A percentile compares a stretch with the other conserved stretches of the same genome.
phyloP scores from a whole-genome alignment of 371 early-diverging fungal species.

The Polyrhizophydium stewartii region DNA sequence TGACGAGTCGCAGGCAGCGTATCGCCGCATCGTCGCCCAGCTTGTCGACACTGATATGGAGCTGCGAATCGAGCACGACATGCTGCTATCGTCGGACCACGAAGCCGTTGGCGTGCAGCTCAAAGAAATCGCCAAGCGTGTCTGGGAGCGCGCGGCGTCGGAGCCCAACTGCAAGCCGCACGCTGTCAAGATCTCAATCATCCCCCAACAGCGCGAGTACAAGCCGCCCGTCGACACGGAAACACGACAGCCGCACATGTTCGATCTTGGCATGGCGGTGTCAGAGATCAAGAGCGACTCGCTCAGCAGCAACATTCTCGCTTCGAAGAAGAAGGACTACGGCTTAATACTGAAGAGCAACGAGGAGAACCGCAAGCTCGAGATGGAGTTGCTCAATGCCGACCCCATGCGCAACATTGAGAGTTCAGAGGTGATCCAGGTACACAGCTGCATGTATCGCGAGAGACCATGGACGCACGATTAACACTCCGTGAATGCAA shows the following conservation, averaged over 20 bases:
- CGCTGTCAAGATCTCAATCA: conserved; percentile 9
- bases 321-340: conserved; percentile 37
- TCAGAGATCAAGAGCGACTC: conserved; percentile 24
- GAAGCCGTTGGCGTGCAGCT: conserved; percentile 27
- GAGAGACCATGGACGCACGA: no score
- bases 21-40: conserved; percentile 8
- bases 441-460: background rate
- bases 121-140: conserved; percentile 31
- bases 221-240: conserved; percentile 11
- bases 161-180: conserved; percentile 13
- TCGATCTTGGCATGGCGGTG: conserved; percentile 40
- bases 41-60: conserved; percentile 43
- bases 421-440: conserved; percentile 6
- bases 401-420: conserved; percentile 13
- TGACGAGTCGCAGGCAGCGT: conserved; percentile 31
- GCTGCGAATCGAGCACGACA: conserved; percentile 37
- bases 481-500: no score
- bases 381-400: conserved; percentile 31
- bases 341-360: conserved; percentile 31
- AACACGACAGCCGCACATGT: conserved; percentile 16
- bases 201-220: conserved; percentile 8
- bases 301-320: conserved; percentile 23
- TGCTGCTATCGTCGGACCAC: conserved; percentile 31
- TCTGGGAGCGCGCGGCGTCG: conserved; percentile 28
- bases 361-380: conserved; percentile 33